Evolutionary conservation across 345 rosid genomes (phyloP).

Genomic region (Brassica juncea): DNA sequence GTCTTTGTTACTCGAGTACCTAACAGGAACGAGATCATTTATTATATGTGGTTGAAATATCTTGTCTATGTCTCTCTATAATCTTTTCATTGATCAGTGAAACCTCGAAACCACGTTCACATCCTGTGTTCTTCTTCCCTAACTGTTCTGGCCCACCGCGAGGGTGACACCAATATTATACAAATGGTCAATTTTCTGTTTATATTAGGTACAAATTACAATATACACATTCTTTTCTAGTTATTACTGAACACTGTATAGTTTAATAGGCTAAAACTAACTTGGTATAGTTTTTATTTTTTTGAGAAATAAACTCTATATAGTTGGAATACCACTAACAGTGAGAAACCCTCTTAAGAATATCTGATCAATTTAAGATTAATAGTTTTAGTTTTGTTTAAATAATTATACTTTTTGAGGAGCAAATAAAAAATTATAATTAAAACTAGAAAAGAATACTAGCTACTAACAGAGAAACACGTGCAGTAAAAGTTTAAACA

Average conservation of each 20-base stretch:
- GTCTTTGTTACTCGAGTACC: slow-evolving; percentile 11
- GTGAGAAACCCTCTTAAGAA: too few species aligned
- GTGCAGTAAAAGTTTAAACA: too few species aligned
- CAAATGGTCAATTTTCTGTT: background rate
- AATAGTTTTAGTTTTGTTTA: too few species aligned
- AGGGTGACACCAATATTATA: background rate
- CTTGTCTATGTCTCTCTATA: background rate
- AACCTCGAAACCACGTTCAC: background rate
- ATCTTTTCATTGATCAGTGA: background rate
- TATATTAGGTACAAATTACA: background rate
- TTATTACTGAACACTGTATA: background rate
- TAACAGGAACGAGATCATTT: slow-evolving; percentile 17
- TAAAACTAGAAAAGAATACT: too few species aligned
- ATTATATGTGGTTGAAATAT: slow-evolving; percentile 16
- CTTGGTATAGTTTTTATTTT: too few species aligned
- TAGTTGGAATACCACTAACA: background rate
- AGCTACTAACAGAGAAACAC: too few species aligned
- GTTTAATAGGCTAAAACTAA: background rate
- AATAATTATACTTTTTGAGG: too few species aligned
- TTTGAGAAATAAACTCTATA: background rate
- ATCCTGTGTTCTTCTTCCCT: background rate
- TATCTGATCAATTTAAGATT: too few species aligned
- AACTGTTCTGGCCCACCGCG: background rate
- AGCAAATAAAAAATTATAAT: too few species aligned
- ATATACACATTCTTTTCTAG: background rate